A percentile compares a stretch with the other conserved stretches of the same genome.
phyloP scores from a whole-genome alignment of 495 filamentous ascomycete genomes.

The Aspergillus panamensis region DNA sequence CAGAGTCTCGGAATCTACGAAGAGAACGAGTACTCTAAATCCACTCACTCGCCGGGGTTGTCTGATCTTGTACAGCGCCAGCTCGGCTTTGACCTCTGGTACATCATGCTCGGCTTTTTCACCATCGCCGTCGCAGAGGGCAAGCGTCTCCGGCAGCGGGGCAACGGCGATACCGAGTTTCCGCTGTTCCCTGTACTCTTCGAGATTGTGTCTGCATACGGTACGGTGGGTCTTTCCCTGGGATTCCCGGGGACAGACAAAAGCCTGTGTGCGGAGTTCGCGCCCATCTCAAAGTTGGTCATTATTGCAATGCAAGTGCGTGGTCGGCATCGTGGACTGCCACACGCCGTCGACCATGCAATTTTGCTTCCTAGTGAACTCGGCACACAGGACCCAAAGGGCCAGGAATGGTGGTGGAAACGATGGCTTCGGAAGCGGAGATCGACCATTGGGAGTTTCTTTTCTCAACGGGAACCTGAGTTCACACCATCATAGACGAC shows the following conservation, averaged over 20 bases:
- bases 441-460: constrained; percentile 29
- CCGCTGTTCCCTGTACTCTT: constrained; percentile 74
- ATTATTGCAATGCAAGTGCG: constrained; percentile 84
- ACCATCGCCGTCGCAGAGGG: constrained; percentile 77
- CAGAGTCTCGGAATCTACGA: constrained; percentile 75
- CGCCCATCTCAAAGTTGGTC: constrained; percentile 68
- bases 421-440: constrained; percentile 39
- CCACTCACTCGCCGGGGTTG: constrained; percentile 51
- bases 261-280: constrained; percentile 70
- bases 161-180: constrained; percentile 19
- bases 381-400: constrained; percentile 35
- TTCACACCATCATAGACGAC: no score
- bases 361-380: constrained; percentile 68
- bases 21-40: constrained; percentile 21
- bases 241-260: constrained; percentile 67
- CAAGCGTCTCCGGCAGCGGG: constrained; percentile 49
- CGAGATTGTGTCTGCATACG: constrained; percentile 82
- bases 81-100: constrained; percentile 88
- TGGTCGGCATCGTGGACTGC: constrained; percentile 79
- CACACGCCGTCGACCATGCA: constrained; percentile 80
- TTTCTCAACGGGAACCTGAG: constrained; percentile 1
- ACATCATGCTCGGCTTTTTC: constrained; percentile 78
- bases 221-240: constrained; percentile 81
- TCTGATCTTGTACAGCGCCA: constrained; percentile 71
- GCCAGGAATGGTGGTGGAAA: constrained; percentile 46